A percentile compares a stretch with the other conserved stretches of the same genome.
These are phyloP conservation scores for Quercus mongolica DNA, from an alignment of 306 rosid genomes.

Conservation along the genomic window DNA sequence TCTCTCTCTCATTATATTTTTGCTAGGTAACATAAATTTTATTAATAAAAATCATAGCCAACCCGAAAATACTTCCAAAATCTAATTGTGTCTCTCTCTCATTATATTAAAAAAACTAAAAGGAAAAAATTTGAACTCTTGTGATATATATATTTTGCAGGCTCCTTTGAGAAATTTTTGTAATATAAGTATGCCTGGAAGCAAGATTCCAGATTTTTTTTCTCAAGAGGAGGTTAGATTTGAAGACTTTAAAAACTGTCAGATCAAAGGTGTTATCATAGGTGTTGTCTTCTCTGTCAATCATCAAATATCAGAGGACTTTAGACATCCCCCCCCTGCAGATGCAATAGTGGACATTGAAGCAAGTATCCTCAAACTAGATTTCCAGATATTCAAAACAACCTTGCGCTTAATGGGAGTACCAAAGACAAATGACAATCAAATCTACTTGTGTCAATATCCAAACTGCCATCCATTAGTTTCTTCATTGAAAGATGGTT, in stretches of 20 bases:
- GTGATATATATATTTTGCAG: conserved; percentile 31
- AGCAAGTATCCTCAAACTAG: conserved; percentile 39
- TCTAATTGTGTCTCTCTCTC: background rate
- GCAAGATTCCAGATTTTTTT: conserved; percentile 58
- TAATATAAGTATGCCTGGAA: conserved; percentile 62
- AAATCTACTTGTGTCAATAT: conserved; percentile 48
- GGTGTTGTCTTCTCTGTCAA: conserved; percentile 51
- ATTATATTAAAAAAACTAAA: background rate
- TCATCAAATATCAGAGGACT: conserved; percentile 23
- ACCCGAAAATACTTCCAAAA: background rate
- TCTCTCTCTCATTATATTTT: too few relatives aligned
- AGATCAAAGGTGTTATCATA: conserved; percentile 38
- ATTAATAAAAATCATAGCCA: too few relatives aligned
- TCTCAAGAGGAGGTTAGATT: conserved; percentile 35
- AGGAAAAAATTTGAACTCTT: background rate
- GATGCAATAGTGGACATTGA: conserved; percentile 32
- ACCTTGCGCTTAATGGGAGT: conserved; percentile 31
- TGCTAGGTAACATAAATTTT: too few relatives aligned
- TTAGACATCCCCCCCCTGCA: conserved; percentile 6
- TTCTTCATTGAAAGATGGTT: conserved; percentile 33
- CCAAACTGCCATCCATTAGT: conserved; percentile 27
- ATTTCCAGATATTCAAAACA: conserved; percentile 18
- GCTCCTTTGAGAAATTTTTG: conserved; percentile 44
- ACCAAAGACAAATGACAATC: conserved; percentile 48
- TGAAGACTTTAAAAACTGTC: conserved; percentile 33